phyloP scores from a whole-genome alignment of 2,329 filamentous ascomycete species.

The Alternaria sp. region DNA sequence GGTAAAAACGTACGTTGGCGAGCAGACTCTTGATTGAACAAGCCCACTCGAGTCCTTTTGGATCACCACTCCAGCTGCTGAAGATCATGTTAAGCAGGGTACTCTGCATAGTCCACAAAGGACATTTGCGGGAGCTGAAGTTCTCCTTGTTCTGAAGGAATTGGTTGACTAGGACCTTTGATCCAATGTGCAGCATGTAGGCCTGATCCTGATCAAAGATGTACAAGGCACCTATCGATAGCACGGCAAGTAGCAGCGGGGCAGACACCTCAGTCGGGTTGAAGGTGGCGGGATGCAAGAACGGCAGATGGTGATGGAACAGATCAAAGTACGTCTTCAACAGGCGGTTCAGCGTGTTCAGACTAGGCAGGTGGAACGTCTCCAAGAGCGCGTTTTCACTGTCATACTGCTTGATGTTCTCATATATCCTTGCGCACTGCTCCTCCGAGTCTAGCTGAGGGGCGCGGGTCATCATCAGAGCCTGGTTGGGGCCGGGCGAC shows the following conservation, averaged over 20 bases:
- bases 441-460: conserved; percentile 86
- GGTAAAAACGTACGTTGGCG: conserved; percentile 66
- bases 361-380: conserved; percentile 85
- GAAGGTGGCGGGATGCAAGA: conserved; percentile 93
- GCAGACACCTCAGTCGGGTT: conserved; percentile 80
- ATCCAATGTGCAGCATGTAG: conserved; percentile 96
- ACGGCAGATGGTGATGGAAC: conserved; percentile 96
- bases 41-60: conserved; percentile 97
- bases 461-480: conserved; percentile 70
- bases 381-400: conserved; percentile 83
- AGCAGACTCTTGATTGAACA: conserved; percentile 98
- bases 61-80: conserved; percentile 97
- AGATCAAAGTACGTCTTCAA: conserved; percentile 95
- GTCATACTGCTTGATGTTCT: conserved; percentile 84
- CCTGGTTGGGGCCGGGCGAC: conserved; percentile 73
- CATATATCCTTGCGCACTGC: conserved; percentile 82
- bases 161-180: conserved; percentile 95
- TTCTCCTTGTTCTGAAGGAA: conserved; percentile 98
- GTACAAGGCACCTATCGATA: conserved; percentile 95
- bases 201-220: conserved; percentile 97
- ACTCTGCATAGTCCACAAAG: conserved; percentile 97
- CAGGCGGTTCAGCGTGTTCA: conserved; percentile 86
- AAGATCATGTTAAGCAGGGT: conserved; percentile 98
- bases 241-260: conserved; percentile 83
- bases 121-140: conserved; percentile 97